Base-by-base conservation (phyloP, 306 rosid species). In the Cucumis hystrix region DNA sequence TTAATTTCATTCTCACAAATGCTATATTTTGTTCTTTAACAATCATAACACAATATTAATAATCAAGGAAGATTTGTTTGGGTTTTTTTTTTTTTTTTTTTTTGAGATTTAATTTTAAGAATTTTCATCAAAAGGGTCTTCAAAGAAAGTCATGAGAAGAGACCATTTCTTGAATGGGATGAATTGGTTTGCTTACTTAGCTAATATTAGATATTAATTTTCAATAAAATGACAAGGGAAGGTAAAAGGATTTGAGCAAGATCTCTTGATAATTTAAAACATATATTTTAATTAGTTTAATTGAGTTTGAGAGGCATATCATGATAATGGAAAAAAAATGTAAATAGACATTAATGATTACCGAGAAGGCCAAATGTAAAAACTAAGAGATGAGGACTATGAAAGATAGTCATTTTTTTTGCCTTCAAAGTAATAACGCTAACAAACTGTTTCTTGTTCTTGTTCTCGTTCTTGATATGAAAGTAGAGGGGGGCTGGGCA, bases 331-430 rank as follows among this genome's bases (percentile, higher is more conserved):
- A 1, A 13, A 47, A 47, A 6, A 30, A 2, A 5, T 37, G 56
- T 4, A 17, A 6, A 55, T 35, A 49, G 11, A 7, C 30, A 4
- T 28, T 28, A 25, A 25, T 61, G 33, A 8, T 74, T 88, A 93
- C 98, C 98, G 4, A 93, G 83, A 77, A 93, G 79, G 77, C 98
- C 98, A 79, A 93, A 93, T 70, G 91, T 77, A 79, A 91, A 83
- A 77, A 91, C 80, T 84, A 87, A 83, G 33, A 83, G 79, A 78
- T 40, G 86, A 54, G 85, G 84, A 60, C 75, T 68, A 65, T 63
- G 64, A 58, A 83, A 11, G 15, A 80, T 11, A 5, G 89, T 81
- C 92, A 92, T 87, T 16, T 39, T n/a, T n/a, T 40, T 18, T 25
- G 4, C 41, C 28, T 59, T n/a, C 11, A 20, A 69, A 45, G 20